Evolutionary conservation across 1,139 yeast species (phyloP).

Genomic region (Nakaseomyces nivariensis): DNA sequence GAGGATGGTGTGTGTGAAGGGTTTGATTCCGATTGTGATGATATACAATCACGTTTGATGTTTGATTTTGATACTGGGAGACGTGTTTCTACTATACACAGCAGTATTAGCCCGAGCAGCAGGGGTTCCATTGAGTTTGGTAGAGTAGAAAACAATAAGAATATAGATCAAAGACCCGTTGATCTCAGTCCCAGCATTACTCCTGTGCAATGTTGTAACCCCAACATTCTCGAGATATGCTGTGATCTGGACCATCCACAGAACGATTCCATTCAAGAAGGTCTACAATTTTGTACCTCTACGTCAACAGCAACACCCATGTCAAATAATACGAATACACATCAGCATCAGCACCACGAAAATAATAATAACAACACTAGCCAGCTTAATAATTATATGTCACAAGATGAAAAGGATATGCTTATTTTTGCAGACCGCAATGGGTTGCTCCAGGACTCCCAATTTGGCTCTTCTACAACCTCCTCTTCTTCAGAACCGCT

Average conservation of each 20-base stretch:
- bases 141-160: too few species aligned
- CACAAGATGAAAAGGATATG: conserved; percentile 3
- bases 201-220: conserved; percentile 23
- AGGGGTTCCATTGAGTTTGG: too few species aligned
- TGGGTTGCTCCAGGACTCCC: not conserved
- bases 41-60: not conserved
- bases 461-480: not conserved
- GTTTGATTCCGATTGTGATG: not conserved
- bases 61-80: not conserved
- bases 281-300: not conserved
- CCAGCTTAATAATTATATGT: not conserved
- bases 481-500: not conserved
- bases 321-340: too few species aligned
- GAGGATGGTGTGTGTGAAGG: conserved; percentile 4
- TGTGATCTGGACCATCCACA: conserved; percentile 30
- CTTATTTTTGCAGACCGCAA: conserved; percentile 1
- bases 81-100: not conserved
- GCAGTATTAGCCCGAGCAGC: too few species aligned
- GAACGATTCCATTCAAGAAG: not conserved
- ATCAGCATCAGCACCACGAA: too few species aligned
- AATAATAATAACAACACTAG: not conserved
- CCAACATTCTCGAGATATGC: conserved; percentile 32
- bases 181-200: not conserved
- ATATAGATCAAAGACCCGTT: not conserved
- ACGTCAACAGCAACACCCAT: not conserved